Percentiles rank a stretch among this genome's conserved stretches.
phyloP scores from a whole-genome alignment of 805 yeast genomes.

The Ogataea paradorogensis region DNA sequence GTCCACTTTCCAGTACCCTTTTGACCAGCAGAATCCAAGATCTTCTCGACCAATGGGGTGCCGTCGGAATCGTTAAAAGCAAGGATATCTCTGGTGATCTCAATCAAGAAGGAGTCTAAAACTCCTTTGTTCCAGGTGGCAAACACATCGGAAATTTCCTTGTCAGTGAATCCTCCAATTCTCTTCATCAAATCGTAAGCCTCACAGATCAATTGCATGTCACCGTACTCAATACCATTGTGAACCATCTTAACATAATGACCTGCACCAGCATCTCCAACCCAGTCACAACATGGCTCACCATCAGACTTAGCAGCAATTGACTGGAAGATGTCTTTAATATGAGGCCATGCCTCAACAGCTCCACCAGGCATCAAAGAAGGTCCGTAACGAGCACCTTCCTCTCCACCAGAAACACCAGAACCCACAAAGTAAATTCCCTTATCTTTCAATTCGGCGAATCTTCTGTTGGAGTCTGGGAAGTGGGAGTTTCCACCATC shows the following conservation, averaged over 20 bases:
- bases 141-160: conserved; percentile 92
- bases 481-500: conserved; percentile 99
- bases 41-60: conserved; percentile 92
- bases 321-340: conserved; percentile 93
- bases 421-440: conserved; percentile 95
- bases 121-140: conserved; percentile 96
- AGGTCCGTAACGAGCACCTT: conserved; percentile 99
- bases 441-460: conserved; percentile 78
- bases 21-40: conserved; percentile 96
- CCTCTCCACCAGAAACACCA: conserved; percentile 99
- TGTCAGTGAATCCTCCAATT: conserved; percentile 83
- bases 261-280: conserved; percentile 98
- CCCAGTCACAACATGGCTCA: conserved; percentile 99
- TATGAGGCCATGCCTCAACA: conserved; percentile 97
- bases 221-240: conserved; percentile 99
- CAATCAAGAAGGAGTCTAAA: conserved; percentile 93
- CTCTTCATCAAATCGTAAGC: conserved; percentile 96
- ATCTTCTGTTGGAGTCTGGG: conserved; percentile 98
- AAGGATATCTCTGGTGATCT: conserved; percentile 93
- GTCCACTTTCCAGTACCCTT: conserved; percentile 99
- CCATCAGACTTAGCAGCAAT: conserved; percentile 96
- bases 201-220: conserved; percentile 98
- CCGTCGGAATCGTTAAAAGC: conserved; percentile 88
- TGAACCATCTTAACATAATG: conserved; percentile 99
- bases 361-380: conserved; percentile 99